Percentiles rank a stretch among this genome's conserved stretches.
These are phyloP conservation scores for Daldinia sp. DNA, from an alignment of 2,329 filamentous ascomycete species.

Conservation along the genomic window DNA sequence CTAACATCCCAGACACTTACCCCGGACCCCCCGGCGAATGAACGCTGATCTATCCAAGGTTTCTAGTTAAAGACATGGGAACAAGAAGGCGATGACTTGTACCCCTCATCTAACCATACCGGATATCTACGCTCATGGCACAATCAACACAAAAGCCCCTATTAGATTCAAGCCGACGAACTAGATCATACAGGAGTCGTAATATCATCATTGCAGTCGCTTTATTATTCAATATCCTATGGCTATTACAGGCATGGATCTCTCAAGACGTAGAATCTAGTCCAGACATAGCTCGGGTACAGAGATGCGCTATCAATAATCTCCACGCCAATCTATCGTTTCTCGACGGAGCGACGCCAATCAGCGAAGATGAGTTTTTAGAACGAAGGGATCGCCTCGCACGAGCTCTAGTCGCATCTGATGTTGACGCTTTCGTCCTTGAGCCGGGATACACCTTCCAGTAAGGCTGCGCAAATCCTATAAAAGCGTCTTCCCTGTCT, in stretches of 20 bases:
- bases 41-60: background rate
- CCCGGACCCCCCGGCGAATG: background rate
- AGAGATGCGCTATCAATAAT: constrained; percentile 61
- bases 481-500: background rate
- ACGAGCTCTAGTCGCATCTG: constrained; percentile 58
- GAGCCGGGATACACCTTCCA: constrained; percentile 72
- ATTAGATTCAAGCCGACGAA: background rate
- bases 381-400: constrained; percentile 65
- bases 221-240: constrained; percentile 6
- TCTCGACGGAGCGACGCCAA: constrained; percentile 57
- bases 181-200: background rate
- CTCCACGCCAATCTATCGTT: constrained; percentile 60
- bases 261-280: background rate
- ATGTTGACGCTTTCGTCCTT: constrained; percentile 65
- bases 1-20: background rate
- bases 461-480: constrained; percentile 41
- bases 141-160: background rate
- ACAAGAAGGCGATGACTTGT: background rate
- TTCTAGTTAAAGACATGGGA: background rate
- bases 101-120: background rate
- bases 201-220: background rate
- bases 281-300: constrained; percentile 29
- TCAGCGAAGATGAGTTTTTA: constrained; percentile 61
- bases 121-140: background rate
- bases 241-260: constrained; percentile 8